Evolutionary conservation across 1,284 basidiomycete species (phyloP).

Genomic region (Fomitopsis pinicola): DNA sequence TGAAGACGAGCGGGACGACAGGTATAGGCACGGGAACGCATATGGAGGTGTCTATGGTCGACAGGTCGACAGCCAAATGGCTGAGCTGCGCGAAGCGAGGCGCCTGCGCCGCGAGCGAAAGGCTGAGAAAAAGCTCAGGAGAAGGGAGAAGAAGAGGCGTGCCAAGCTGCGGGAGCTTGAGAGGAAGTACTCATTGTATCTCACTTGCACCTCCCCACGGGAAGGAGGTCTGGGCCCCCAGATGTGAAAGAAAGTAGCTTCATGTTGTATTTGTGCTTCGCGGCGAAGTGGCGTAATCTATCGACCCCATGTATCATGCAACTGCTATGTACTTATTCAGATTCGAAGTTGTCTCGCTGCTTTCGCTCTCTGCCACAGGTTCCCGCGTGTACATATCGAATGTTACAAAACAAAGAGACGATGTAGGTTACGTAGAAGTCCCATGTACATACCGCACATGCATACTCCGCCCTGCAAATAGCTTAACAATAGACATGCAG

Average conservation of each 20-base stretch:
- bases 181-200: slow-evolving; percentile 57
- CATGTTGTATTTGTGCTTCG: not conserved
- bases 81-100: slow-evolving; percentile 43
- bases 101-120: slow-evolving; percentile 44
- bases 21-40: slow-evolving; percentile 29
- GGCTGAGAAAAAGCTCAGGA: slow-evolving; percentile 53
- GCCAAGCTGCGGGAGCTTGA: slow-evolving; percentile 54
- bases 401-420: not conserved
- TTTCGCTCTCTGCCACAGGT: not conserved
- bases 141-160: slow-evolving; percentile 58
- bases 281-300: not conserved
- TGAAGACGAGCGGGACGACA: slow-evolving; percentile 35
- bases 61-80: slow-evolving; percentile 25
- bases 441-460: not conserved
- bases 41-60: slow-evolving; percentile 35
- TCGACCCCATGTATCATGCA: not conserved
- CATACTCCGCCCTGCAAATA: not conserved
- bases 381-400: not conserved
- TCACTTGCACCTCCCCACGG: slow-evolving; percentile 44
- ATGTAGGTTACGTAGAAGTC: not conserved
- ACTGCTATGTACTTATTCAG: not conserved
- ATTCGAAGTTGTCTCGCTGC: not conserved
- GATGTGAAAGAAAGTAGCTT: not conserved
- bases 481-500: not conserved
- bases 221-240: slow-evolving; percentile 14